phyloP scores from a whole-genome alignment of 2,329 filamentous ascomycete species.

The Neurospora crassa region DNA sequence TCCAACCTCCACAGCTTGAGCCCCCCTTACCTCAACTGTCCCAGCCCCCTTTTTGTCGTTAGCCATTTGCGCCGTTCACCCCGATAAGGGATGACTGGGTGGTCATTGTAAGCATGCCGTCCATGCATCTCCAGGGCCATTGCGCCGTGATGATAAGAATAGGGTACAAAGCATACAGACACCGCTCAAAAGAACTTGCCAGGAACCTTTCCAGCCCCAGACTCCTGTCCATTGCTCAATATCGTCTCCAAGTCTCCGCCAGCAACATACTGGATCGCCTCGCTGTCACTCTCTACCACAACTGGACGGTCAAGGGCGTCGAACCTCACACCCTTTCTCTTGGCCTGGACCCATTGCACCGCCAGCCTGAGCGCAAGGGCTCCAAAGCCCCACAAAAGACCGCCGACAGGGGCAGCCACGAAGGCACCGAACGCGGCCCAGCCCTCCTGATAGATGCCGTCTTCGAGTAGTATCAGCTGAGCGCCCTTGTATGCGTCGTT shows the following conservation, averaged over 20 bases:
- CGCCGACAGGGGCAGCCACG: conserved; percentile 68
- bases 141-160: background rate
- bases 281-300: conserved; percentile 7
- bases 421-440: conserved; percentile 81
- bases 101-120: background rate
- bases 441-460: conserved; percentile 66
- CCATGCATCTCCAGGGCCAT: background rate
- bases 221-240: conserved; percentile 3
- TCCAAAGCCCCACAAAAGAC: conserved; percentile 59
- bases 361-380: conserved; percentile 51
- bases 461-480: conserved; percentile 59
- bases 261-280: conserved; percentile 8
- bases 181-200: conserved; percentile 45
- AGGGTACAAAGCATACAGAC: background rate
- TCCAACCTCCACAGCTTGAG: background rate
- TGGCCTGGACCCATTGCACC: conserved; percentile 49
- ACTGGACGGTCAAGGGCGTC: conserved; percentile 53
- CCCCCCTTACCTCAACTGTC: background rate
- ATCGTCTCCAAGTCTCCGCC: conserved; percentile 3
- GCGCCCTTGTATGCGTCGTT: conserved; percentile 53
- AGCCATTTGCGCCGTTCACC: background rate
- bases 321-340: conserved; percentile 50
- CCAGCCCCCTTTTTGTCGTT: background rate
- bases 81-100: background rate
- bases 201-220: conserved; percentile 24